A percentile compares a stretch with the other conserved stretches of the same genome.
phyloP scores from a whole-genome alignment of 345 rosid genomes.

The Syzygium oleosum region DNA sequence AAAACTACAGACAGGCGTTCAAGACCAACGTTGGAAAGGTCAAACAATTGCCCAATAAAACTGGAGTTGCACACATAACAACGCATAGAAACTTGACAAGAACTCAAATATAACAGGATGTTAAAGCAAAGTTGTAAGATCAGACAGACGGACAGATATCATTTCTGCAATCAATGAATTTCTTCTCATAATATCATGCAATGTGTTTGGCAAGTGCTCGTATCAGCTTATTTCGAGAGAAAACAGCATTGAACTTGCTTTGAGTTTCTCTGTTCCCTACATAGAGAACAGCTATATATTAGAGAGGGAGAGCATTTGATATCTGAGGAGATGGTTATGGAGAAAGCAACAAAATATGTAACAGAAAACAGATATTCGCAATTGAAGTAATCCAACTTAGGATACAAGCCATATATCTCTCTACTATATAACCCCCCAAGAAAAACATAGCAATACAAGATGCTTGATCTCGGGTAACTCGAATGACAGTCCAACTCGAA shows the following conservation, averaged over 20 bases:
- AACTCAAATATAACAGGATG: background rate
- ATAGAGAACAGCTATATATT: background rate
- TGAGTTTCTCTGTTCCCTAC: background rate
- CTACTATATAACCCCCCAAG: background rate
- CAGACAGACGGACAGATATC: background rate
- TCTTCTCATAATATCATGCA: background rate
- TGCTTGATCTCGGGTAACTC: background rate
- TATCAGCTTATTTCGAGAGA: background rate
- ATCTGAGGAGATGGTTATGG: background rate
- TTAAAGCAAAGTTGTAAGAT: background rate
- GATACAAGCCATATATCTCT: background rate
- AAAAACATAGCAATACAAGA: background rate
- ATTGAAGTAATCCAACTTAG: background rate
- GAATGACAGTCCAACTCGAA: background rate
- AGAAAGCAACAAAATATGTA: background rate
- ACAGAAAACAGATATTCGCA: background rate
- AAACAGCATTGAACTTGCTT: background rate
- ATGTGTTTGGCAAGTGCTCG: background rate
- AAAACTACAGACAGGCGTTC: background rate
- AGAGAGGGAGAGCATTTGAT: background rate
- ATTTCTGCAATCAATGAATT: background rate
- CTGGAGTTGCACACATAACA: background rate
- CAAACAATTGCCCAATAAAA: background rate
- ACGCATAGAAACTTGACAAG: background rate
- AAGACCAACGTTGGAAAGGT: background rate